Percentiles rank a stretch among this genome's conserved stretches.
phyloP scores from a whole-genome alignment of 2,329 filamentous ascomycete genomes.

The Colletotrichum trifolii region DNA sequence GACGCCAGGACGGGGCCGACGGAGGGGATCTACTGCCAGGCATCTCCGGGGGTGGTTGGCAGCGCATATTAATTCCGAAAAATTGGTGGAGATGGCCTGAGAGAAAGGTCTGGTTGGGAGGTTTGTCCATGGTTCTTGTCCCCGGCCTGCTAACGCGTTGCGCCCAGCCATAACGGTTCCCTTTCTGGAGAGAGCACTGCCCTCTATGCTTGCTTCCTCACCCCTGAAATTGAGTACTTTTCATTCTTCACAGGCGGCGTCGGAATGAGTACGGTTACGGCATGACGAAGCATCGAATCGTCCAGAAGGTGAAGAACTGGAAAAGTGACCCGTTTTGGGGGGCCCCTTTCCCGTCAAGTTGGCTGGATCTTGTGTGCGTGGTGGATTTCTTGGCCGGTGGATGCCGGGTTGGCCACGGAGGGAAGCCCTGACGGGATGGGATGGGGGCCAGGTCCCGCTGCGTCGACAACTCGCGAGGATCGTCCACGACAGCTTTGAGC shows the following conservation, averaged over 20 bases:
- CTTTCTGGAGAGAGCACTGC: not conserved
- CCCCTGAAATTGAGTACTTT: constrained; percentile 6
- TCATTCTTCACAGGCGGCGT: no score
- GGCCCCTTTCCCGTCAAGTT: not conserved
- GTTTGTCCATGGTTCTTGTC: no score
- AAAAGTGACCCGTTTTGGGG: not conserved
- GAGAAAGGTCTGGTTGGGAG: constrained; percentile 2
- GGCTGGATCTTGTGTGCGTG: constrained; percentile 2
- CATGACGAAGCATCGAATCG: not conserved
- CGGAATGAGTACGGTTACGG: no score
- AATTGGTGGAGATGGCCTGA: constrained; percentile 24
- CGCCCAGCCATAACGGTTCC: no score
- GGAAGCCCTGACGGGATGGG: constrained; percentile 23
- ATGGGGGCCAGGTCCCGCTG: constrained; percentile 13
- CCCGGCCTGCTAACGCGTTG: no score
- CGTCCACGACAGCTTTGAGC: not conserved
- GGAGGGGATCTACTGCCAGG: constrained; percentile 27
- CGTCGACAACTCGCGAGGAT: constrained; percentile 5
- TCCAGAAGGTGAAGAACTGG: constrained; percentile 3
- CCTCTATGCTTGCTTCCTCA: not conserved
- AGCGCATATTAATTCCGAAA: constrained; percentile 32
- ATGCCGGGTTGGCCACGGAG: constrained; percentile 1
- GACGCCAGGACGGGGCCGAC: constrained; percentile 2
- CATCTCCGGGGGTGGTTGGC: constrained; percentile 10
- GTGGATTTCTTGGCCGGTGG: constrained; percentile 1